Conservation (phyloP, 2,329 filamentous ascomycete genomes). For the Hypoxylon rubiginosum region DNA sequence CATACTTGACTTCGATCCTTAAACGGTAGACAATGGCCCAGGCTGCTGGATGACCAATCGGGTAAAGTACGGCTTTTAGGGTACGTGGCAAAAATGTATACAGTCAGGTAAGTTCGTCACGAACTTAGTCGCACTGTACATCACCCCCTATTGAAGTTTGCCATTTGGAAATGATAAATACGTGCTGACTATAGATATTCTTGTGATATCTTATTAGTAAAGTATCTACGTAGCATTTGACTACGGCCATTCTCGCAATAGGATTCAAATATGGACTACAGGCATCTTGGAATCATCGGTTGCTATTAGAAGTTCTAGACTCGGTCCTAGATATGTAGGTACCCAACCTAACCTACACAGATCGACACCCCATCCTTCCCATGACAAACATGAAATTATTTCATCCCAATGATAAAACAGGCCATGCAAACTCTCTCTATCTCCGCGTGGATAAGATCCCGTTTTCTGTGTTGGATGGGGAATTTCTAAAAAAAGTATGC, state of each 20-base stretch:
- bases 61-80: slow-evolving; percentile 29
- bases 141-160: not conserved
- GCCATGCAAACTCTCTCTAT: slow-evolving; percentile 33
- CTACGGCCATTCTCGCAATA: not conserved
- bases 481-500: slow-evolving; percentile 27
- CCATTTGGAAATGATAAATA: not conserved
- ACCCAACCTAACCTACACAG: slow-evolving; percentile 2
- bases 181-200: not conserved
- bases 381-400: slow-evolving; percentile 7
- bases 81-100: not conserved
- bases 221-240: not conserved
- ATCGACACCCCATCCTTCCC: slow-evolving; percentile 8
- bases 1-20: not conserved
- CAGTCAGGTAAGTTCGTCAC: not conserved
- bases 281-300: not conserved
- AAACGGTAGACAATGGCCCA: slow-evolving; percentile 8
- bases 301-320: slow-evolving; percentile 18
- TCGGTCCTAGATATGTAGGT: too few species aligned
- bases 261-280: not conserved
- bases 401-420: slow-evolving; percentile 15
- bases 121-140: not conserved
- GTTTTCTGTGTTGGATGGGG: slow-evolving; percentile 4
- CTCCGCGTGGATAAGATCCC: slow-evolving; percentile 12
- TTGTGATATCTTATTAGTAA: not conserved
- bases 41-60: slow-evolving; percentile 32